Conservation (phyloP, 1,139 yeast genomes). For the Entelexis paramagnoliae region DNA sequence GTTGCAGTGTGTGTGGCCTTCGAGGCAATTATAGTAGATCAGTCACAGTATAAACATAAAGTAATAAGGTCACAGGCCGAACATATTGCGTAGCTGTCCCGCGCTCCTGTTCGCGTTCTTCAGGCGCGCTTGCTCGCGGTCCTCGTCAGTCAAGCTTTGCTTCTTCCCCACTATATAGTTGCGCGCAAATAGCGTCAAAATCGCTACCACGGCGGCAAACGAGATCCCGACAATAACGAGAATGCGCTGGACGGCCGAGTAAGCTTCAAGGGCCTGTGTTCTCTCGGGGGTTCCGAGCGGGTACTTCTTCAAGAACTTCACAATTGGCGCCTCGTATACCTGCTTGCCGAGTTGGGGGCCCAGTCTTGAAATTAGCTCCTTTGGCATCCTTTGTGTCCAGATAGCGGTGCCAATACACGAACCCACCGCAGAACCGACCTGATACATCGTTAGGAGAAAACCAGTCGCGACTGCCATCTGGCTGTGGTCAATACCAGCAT, state of each 20-base stretch:
- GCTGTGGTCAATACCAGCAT: constrained; percentile 47
- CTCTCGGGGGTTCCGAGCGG: constrained; percentile 55
- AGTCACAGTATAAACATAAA: too few relatives aligned
- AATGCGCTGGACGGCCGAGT: constrained; percentile 44
- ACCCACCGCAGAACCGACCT: constrained; percentile 41
- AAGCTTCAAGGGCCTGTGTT: constrained; percentile 45
- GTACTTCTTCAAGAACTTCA: constrained; percentile 37
- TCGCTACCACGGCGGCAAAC: constrained; percentile 8
- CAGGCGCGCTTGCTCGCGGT: constrained; percentile 2
- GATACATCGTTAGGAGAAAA: constrained; percentile 35
- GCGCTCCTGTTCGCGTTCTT: neutral
- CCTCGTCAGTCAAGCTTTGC: constrained; percentile 14
- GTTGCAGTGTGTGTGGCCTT: too few relatives aligned
- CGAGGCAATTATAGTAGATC: too few relatives aligned
- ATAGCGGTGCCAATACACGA: constrained; percentile 40
- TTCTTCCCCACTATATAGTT: constrained; percentile 9
- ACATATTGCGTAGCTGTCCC: neutral
- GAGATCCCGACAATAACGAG: constrained; percentile 15
- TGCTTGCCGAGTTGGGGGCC: constrained; percentile 32
- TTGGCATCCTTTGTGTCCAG: constrained; percentile 39
- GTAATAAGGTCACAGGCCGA: neutral
- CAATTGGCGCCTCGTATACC: constrained; percentile 40
- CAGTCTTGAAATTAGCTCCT: constrained; percentile 26
- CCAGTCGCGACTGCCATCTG: constrained; percentile 41
- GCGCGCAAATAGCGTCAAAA: constrained; percentile 7